Conservation (phyloP, 495 filamentous ascomycete species). For the Talaromyces liani region DNA sequence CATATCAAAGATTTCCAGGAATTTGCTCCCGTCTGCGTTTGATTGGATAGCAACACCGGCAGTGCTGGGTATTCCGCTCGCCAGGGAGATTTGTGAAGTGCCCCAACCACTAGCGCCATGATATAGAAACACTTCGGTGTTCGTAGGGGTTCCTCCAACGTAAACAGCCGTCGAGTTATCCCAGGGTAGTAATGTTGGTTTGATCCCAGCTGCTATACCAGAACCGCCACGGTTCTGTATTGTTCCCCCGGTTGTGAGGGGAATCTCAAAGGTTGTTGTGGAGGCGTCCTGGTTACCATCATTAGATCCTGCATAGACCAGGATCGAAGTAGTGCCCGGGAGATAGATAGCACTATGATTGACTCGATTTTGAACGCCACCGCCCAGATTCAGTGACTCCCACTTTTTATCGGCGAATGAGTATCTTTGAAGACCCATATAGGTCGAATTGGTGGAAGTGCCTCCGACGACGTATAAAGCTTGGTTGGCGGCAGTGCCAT, state of each 20-base stretch:
- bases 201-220: conserved; percentile 53
- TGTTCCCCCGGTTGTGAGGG: conserved; percentile 45
- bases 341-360: conserved; percentile 74
- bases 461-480: conserved; percentile 85
- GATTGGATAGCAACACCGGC: conserved; percentile 57
- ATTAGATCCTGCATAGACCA: conserved; percentile 74
- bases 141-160: conserved; percentile 63
- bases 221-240: conserved; percentile 42
- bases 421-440: conserved; percentile 77
- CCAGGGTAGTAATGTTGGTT: conserved; percentile 73
- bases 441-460: conserved; percentile 43
- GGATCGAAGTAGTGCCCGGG: conserved; percentile 57
- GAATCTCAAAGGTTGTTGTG: conserved; percentile 69
- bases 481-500: conserved; percentile 46
- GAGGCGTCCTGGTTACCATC: conserved; percentile 46
- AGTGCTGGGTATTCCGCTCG: conserved; percentile 47
- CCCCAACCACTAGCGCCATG: conserved; percentile 51
- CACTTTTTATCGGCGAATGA: conserved; percentile 70
- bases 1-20: conserved; percentile 78
- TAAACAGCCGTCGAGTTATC: conserved; percentile 62
- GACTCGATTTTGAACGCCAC: conserved; percentile 49
- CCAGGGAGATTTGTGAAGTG: conserved; percentile 52
- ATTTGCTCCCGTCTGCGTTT: conserved; percentile 71
- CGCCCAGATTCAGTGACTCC: conserved; percentile 52
- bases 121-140: conserved; percentile 62